phyloP scores from a whole-genome alignment of 352 stramenopile species.

The Pythium brassicae region DNA sequence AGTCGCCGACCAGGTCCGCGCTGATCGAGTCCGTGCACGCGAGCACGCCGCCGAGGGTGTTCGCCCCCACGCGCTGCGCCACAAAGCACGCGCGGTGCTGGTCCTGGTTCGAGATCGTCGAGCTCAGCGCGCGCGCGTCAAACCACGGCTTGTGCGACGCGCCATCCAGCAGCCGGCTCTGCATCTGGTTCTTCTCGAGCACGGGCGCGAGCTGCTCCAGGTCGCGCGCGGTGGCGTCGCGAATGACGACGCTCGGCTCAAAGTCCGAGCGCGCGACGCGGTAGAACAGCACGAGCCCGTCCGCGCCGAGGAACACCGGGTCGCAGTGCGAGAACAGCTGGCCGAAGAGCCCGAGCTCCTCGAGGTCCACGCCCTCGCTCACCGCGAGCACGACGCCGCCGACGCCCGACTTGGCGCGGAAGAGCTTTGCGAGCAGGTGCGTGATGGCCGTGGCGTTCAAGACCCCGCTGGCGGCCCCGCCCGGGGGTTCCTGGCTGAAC shows the following conservation, averaged over 20 bases:
- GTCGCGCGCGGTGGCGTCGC: conserved; percentile 20
- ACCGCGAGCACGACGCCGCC: conserved; percentile 51
- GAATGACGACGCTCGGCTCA: conserved; percentile 30
- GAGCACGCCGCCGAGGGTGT: conserved; percentile 31
- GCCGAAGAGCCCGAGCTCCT: conserved; percentile 53
- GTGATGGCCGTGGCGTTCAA: conserved; percentile 20
- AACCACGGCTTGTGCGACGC: conserved; percentile 44
- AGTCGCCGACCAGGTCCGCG: conserved; percentile 35
- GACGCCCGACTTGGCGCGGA: conserved; percentile 27
- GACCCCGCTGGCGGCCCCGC: not conserved
- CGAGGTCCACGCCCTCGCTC: conserved; percentile 42
- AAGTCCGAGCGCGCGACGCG: conserved; percentile 48
- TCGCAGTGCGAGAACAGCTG: conserved; percentile 58
- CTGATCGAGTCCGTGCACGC: conserved; percentile 47
- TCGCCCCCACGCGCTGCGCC: conserved; percentile 28
- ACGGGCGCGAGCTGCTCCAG: conserved; percentile 20
- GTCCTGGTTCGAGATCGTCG: conserved; percentile 38
- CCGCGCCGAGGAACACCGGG: conserved; percentile 32
- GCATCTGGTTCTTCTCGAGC: conserved; percentile 27
- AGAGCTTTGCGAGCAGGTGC: conserved; percentile 40
- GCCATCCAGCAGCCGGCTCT: conserved; percentile 25
- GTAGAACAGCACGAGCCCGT: conserved; percentile 56
- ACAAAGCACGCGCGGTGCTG: conserved; percentile 54
- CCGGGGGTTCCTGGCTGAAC: conserved; percentile 33
- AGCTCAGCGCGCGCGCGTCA: conserved; percentile 17